phyloP scores from a whole-genome alignment of 805 yeast species.

The Spathaspora hagerdaliae region DNA sequence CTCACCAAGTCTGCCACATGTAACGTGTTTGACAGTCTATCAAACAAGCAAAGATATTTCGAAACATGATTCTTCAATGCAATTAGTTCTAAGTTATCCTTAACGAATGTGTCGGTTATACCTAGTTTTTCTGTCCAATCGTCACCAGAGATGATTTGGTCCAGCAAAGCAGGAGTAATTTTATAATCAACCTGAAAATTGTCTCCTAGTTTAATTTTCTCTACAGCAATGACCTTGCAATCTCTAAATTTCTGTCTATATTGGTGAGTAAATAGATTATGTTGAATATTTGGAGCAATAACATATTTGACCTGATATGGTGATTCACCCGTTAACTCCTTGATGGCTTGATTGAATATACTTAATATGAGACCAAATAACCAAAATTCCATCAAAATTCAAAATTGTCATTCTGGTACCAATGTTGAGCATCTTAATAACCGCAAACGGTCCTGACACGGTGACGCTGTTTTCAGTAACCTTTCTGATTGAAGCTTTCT shows the following conservation, averaged over 20 bases:
- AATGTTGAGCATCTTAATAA: background rate
- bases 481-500: slow-evolving; percentile 3
- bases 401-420: slow-evolving; percentile 4
- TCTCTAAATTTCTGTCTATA: slow-evolving; percentile 26
- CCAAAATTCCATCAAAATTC: background rate
- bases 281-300: slow-evolving; percentile 55
- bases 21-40: slow-evolving; percentile 40
- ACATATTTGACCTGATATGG: slow-evolving; percentile 24
- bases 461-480: slow-evolving; percentile 3
- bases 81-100: slow-evolving; percentile 41
- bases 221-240: slow-evolving; percentile 42
- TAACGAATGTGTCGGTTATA: slow-evolving; percentile 25
- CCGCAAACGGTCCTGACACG: background rate
- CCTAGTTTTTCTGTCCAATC: slow-evolving; percentile 19
- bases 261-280: slow-evolving; percentile 50
- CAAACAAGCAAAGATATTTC: slow-evolving; percentile 47
- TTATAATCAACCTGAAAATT: slow-evolving; percentile 33
- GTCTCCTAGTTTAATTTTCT: slow-evolving; percentile 24
- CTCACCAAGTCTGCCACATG: slow-evolving; percentile 53
- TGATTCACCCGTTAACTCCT: slow-evolving; percentile 15
- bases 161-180: slow-evolving; percentile 25
- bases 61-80: slow-evolving; percentile 48
- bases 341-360: slow-evolving; percentile 19
- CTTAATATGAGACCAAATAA: slow-evolving; percentile 1
- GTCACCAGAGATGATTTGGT: slow-evolving; percentile 18